These are phyloP conservation scores for Fusarium aywerte DNA, from an alignment of 2,329 filamentous ascomycete species.

Conservation along the genomic window DNA sequence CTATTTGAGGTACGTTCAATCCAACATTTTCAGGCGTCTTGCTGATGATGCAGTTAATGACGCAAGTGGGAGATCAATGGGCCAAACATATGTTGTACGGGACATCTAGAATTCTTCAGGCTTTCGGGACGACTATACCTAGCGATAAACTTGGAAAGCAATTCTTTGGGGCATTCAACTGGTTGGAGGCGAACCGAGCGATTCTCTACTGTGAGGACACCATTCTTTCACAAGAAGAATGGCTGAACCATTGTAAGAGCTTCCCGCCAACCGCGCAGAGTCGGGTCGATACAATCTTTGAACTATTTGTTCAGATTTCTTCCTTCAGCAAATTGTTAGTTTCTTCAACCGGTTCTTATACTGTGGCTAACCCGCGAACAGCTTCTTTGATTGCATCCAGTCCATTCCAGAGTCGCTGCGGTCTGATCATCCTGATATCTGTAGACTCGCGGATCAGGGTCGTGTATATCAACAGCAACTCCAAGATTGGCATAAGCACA, in stretches of 20 bases:
- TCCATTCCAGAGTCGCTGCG: slow-evolving; percentile 5
- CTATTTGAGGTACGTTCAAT: slow-evolving; percentile 42
- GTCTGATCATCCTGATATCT: not conserved
- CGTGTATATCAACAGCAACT: slow-evolving; percentile 13
- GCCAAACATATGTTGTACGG: slow-evolving; percentile 46
- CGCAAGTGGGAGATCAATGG: slow-evolving; percentile 43
- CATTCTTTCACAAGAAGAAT: slow-evolving; percentile 22
- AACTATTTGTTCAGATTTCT: slow-evolving; percentile 28
- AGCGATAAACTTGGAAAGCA: slow-evolving; percentile 2
- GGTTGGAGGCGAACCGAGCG: slow-evolving; percentile 41
- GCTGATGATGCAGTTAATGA: slow-evolving; percentile 40
- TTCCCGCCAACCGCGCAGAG: accelerated
- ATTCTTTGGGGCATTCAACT: slow-evolving; percentile 37
- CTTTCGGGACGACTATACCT: not conserved
- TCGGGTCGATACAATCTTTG: not conserved
- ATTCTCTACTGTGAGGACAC: slow-evolving; percentile 43
- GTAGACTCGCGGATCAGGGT: slow-evolving; percentile 16
- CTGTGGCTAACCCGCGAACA: not conserved
- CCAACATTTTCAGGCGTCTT: accelerated
- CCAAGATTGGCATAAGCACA: not conserved
- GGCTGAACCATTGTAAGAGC: not conserved
- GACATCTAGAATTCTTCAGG: slow-evolving; percentile 39
- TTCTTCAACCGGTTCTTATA: accelerated
- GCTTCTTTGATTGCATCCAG: slow-evolving; percentile 39
- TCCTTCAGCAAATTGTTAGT: slow-evolving; percentile 38